Evolutionary conservation across 768 basidiomycete genomes (phyloP).

Genomic region (Mycena galopus): DNA sequence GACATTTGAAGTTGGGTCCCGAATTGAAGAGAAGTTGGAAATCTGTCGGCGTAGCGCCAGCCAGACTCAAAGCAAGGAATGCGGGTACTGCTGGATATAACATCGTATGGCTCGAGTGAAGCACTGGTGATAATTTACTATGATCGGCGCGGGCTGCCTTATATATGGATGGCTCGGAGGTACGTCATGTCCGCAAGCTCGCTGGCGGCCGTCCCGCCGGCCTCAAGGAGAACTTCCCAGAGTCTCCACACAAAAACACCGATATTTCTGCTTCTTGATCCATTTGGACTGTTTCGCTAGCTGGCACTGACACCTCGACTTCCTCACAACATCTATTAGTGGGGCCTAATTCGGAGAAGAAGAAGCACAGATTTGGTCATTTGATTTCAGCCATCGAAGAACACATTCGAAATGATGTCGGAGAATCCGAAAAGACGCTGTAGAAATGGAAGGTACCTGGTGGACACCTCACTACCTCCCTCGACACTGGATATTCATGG

Average conservation of each 20-base stretch:
- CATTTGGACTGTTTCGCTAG: background rate
- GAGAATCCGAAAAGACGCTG: background rate
- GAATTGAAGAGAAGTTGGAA: constrained; percentile 12
- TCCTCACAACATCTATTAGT: no score
- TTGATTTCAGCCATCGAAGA: background rate
- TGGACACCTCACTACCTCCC: no score
- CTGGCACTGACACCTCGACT: no score
- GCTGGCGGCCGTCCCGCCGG: background rate
- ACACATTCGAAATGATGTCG: background rate
- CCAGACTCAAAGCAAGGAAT: background rate
- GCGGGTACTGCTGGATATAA: background rate
- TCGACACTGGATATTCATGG: no score
- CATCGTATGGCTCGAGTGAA: no score
- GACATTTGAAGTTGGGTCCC: constrained; percentile 10
- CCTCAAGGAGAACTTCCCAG: no score
- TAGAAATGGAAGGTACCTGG: no score
- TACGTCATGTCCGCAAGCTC: background rate
- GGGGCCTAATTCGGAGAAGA: background rate
- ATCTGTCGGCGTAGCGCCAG: constrained; percentile 1
- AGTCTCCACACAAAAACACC: background rate
- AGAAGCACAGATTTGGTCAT: background rate
- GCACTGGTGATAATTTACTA: background rate
- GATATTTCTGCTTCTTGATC: background rate
- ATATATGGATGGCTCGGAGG: background rate
- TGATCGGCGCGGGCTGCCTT: background rate